Evolutionary conservation across 148 eudicot species (phyloP).

Genomic region (Chenopodium formosanum): DNA sequence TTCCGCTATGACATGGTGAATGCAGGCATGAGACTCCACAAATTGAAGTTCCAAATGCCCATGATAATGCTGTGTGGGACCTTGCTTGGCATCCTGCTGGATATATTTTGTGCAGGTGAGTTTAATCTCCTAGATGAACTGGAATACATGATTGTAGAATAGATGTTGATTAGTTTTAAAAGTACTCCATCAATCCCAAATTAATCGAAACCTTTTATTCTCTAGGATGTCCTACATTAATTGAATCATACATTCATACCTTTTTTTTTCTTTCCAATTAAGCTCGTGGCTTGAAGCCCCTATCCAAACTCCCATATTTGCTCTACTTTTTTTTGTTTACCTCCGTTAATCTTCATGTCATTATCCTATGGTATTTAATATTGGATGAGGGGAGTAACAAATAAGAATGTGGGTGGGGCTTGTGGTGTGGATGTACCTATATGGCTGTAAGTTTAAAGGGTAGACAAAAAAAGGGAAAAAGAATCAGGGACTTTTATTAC

Average conservation of each 20-base stretch:
- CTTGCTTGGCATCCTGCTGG: conserved; percentile 99
- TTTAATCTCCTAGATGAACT: not conserved
- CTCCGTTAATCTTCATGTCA: not conserved
- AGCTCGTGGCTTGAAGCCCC: not conserved
- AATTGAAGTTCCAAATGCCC: conserved; percentile 82
- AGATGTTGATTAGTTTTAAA: no score
- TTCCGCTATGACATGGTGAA: conserved; percentile 16
- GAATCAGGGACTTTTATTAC: not conserved
- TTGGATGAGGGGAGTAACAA: not conserved
- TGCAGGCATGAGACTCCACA: conserved; percentile 94
- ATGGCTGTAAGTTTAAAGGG: not conserved
- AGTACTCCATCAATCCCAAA: not conserved
- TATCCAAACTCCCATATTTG: not conserved
- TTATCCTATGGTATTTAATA: not conserved
- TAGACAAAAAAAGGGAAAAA: not conserved
- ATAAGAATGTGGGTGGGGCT: not conserved
- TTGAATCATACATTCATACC: not conserved
- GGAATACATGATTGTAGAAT: not conserved
- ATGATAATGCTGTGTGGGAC: conserved; percentile 95
- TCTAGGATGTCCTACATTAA: not conserved
- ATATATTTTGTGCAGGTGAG: conserved; percentile 89
- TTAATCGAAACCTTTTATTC: not conserved
- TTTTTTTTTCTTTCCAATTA: no score
- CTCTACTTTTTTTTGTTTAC: not conserved
- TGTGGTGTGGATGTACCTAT: not conserved